Evolutionary conservation across 2,329 filamentous ascomycete genomes (phyloP), one percentile per base, ranked within the genome.

Genomic region (Epichloe baconii): DNA sequence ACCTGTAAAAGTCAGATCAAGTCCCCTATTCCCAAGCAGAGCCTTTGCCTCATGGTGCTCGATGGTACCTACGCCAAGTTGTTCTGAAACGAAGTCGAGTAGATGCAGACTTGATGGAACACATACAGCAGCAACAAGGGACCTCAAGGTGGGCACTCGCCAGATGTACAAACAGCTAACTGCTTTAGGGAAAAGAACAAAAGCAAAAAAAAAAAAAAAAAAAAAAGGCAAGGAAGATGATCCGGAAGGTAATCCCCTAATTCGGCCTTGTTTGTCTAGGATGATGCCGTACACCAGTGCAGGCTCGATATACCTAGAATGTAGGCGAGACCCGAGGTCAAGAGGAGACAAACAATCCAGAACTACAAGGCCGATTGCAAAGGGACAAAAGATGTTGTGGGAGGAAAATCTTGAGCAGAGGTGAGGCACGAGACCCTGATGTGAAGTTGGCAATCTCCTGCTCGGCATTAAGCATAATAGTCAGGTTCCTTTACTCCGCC

Each of bases 371-470:
- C 11, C 21, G n/a, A 40, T 7, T 7, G 19, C 8, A 21, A 21
- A 23, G 23, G 34, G 38, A 36, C 17, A 31, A 23, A n/a, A 6
- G 41, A 45, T n/a, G 40, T 36, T 42, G 44, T 34, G 34, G 15
- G 40, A 17, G 42, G 36, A 11, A 15, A 37, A 15, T 19, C 15
- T 14, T 14, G 19, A 44, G 14, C 3, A 40, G 34, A 26, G 26
- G 15, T 15, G 48, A 48, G 51, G 51, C 40, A 40, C n/a, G 21
- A 40, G 44, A 44, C 44, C 19, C 44, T 47, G 35, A 44, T 41
- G 40, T 49, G 36, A 50, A 43, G 14, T 11, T 21, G 50, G 46
- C n/a, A 17, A 41, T 17, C 50, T 45, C 41, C 44, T 10, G 23
- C 48, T 47, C 44, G 35, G 37, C 40, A 34, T 48, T 49, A 35